Conservation (phyloP, 768 basidiomycete species). For the Neoboletus subvelutipes region DNA sequence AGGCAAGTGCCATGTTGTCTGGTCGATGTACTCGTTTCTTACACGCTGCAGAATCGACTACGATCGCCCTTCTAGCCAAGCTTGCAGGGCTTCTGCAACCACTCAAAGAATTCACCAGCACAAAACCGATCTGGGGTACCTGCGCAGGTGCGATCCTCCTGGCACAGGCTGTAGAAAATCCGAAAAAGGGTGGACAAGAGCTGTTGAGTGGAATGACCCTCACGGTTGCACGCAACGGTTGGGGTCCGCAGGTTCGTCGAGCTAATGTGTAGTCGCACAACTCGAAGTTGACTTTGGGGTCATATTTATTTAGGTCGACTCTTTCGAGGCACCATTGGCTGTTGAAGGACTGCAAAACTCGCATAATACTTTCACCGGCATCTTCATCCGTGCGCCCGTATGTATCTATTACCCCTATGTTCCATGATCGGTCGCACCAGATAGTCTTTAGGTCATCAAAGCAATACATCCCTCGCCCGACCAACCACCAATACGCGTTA, state of each 20-base stretch:
- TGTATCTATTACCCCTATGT: conserved; percentile 21
- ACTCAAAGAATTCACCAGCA: conserved; percentile 65
- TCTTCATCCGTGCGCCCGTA: conserved; percentile 95
- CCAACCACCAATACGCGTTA: conserved; percentile 63
- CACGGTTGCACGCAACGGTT: conserved; percentile 84
- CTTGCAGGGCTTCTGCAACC: conserved; percentile 80
- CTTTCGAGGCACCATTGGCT: conserved; percentile 77
- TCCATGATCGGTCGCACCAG: neutral
- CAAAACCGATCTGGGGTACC: conserved; percentile 89
- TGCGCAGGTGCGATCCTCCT: conserved; percentile 95
- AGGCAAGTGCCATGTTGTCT: conserved; percentile 41
- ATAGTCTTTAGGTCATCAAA: conserved; percentile 57
- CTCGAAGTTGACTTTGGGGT: neutral
- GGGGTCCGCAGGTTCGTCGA: conserved; percentile 80
- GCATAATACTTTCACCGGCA: conserved; percentile 64
- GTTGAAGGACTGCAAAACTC: conserved; percentile 64
- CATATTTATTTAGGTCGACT: conserved; percentile 61
- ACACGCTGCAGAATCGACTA: conserved; percentile 72
- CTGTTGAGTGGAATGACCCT: conserved; percentile 79
- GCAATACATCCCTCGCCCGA: conserved; percentile 43
- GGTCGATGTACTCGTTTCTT: neutral
- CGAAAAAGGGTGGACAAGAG: conserved; percentile 87
- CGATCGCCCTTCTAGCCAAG: conserved; percentile 77
- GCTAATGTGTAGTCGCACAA: neutral
- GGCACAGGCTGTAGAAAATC: conserved; percentile 67